Evolutionary conservation across 495 filamentous ascomycete genomes (phyloP), one percentile per base, ranked within the genome.

Genomic region (Trichoderma virens): DNA sequence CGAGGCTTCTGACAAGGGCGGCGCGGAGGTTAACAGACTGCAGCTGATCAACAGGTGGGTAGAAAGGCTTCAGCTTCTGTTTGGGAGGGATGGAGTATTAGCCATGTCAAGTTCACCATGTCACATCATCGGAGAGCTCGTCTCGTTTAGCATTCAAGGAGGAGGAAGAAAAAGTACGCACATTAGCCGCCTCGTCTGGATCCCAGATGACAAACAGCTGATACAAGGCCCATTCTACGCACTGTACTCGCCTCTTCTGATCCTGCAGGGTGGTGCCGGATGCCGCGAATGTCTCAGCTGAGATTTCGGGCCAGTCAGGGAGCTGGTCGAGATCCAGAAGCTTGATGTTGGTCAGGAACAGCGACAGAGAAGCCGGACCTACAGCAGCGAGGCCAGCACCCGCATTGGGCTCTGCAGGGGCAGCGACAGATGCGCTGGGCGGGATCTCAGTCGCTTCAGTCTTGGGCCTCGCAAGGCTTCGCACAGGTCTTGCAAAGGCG

Each of bases 11-110:
- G 67, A 90, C 91, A n/a, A 96, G 77, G 27, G 91, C 92, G 25
- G 90, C 86, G 65, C 92, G 90, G 14, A 97, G 85, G 71, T 96
- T 96, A 68, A 93, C 80, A 5, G 91, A 95, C 70, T 94, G 91
- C 38, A 96, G 81, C 25, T 91, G 88, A 71, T 93, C 90, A 67
- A 90, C 80, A 8, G 92, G 89, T 41, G 92, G 92, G 72, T 92
- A 96, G 79, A 93, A 95, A 0, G 92, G 90, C 45, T 86, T 89
- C 14, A 96, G 81, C 83, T 94, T 96, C 86, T 93, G 68, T 56
- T 27, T 23, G 13, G 13, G 9, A n/a, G 43, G 56, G 62, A 47
- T 27, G 45, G 25, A 62, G 68, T 54, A 72, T 65, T 65, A 60
- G 54, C 47, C 35, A 11, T 62, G 16, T 9, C 20, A 43, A 14